Percentiles rank a stretch among this genome's conserved stretches.
Evolutionary conservation across 2,329 filamentous ascomycete genomes (phyloP).

Genomic region (Fusarium gaditjirri): DNA sequence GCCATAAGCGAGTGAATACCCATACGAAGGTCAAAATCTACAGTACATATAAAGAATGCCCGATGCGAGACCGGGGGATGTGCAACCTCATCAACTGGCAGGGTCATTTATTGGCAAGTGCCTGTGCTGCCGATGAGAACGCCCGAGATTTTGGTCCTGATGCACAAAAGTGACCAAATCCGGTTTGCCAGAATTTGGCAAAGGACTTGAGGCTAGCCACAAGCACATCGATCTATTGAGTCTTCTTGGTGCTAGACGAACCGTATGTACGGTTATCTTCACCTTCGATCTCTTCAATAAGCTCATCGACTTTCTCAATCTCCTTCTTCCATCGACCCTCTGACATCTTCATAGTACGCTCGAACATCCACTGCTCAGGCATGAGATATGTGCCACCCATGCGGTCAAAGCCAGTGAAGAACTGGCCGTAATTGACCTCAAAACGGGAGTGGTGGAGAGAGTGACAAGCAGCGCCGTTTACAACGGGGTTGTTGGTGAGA

Average conservation of each 20-base stretch:
- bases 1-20: conserved; percentile 27
- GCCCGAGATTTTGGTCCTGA: not conserved
- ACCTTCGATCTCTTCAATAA: conserved; percentile 77
- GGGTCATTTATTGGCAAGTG: not conserved
- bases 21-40: conserved; percentile 22
- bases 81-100: not conserved
- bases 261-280: conserved; percentile 62
- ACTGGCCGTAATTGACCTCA: conserved; percentile 87
- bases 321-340: conserved; percentile 83
- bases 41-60: conserved; percentile 31
- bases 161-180: not conserved
- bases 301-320: conserved; percentile 64
- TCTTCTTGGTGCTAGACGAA: conserved; percentile 58
- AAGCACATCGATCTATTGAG: conserved; percentile 30
- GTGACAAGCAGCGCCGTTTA: conserved; percentile 96
- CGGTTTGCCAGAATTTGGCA: not conserved
- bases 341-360: conserved; percentile 86
- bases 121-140: not conserved
- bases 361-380: conserved; percentile 87
- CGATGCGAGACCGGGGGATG: not conserved
- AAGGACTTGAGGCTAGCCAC: not conserved
- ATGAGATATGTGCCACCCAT: conserved; percentile 86
- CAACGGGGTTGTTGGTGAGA: conserved; percentile 85
- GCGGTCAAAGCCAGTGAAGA: conserved; percentile 91
- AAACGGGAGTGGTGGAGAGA: conserved; percentile 72